A percentile compares a stretch with the other conserved stretches of the same genome.
Evolutionary conservation across 768 basidiomycete species (phyloP).

Genomic region (Heimioporus sp.): DNA sequence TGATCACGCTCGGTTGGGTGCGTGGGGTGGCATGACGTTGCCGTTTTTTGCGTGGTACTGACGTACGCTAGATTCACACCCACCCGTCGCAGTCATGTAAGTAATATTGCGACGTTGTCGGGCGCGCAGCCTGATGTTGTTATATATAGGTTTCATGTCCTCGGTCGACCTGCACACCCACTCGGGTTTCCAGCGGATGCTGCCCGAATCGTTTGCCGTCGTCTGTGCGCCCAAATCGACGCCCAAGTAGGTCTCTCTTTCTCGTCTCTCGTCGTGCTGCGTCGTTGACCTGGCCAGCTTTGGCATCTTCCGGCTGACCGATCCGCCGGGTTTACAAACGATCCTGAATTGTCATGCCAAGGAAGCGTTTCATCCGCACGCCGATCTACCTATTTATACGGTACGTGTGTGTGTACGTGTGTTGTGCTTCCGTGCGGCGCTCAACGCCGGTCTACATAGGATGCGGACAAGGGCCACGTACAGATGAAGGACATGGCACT

Average conservation of each 20-base stretch:
- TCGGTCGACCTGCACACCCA: slow-evolving; percentile 93
- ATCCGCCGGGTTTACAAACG: slow-evolving; percentile 77
- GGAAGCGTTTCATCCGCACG: slow-evolving; percentile 86
- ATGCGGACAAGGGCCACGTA: slow-evolving; percentile 84
- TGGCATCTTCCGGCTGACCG: slow-evolving; percentile 87
- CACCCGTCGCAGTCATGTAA: slow-evolving; percentile 87
- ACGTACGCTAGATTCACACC: slow-evolving; percentile 71
- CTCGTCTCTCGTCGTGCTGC: neutral
- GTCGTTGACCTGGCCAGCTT: slow-evolving; percentile 39
- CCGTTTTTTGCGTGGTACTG: neutral
- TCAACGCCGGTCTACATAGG: slow-evolving; percentile 39
- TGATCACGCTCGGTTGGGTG: slow-evolving; percentile 93
- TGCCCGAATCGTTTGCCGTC: slow-evolving; percentile 90
- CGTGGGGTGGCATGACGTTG: slow-evolving; percentile 18
- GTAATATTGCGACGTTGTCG: slow-evolving; percentile 20
- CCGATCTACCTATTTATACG: slow-evolving; percentile 82
- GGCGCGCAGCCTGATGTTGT: neutral
- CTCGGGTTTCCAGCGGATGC: slow-evolving; percentile 83
- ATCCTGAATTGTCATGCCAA: slow-evolving; percentile 66
- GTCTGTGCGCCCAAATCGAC: slow-evolving; percentile 83
- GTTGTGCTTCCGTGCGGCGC: neutral
- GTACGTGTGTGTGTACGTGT: slow-evolving; percentile 41
- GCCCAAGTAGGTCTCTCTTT: slow-evolving; percentile 58
- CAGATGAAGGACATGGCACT: slow-evolving; percentile 68
- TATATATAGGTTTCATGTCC: slow-evolving; percentile 79